A percentile compares a stretch with the other conserved stretches of the same genome.
These are phyloP conservation scores for Penicillium herquei DNA, from an alignment of 495 filamentous ascomycete genomes.

Conservation along the genomic window DNA sequence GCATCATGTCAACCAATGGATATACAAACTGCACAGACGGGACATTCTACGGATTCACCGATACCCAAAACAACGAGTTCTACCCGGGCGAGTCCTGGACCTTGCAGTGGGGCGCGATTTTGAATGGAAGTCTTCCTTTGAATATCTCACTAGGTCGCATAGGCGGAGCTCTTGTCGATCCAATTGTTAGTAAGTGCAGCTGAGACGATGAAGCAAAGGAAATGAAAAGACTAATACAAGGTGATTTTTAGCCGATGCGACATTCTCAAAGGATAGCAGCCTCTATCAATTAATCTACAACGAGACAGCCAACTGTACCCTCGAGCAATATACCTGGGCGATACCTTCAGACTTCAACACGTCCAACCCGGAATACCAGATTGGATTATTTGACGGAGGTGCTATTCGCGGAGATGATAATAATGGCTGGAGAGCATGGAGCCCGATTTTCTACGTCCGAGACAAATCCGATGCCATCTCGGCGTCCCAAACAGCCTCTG, in stretches of 20 bases:
- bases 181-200: constrained; percentile 1
- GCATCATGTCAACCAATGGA: constrained; percentile 5
- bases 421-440: constrained; percentile 6
- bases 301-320: constrained; percentile 5
- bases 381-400: constrained; percentile 3
- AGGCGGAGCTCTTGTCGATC: constrained; percentile 2
- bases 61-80: constrained; percentile 4
- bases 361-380: not conserved
- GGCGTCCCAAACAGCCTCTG: not conserved
- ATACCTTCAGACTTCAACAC: constrained; percentile 10
- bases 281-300: constrained; percentile 3
- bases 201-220: not conserved
- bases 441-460: constrained; percentile 4
- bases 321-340: constrained; percentile 8
- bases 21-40: constrained; percentile 1
- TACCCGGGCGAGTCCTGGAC: constrained; percentile 1
- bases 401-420: not conserved
- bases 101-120: constrained; percentile 3
- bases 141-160: constrained; percentile 2
- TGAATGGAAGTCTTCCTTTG: constrained; percentile 1
- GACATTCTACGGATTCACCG: constrained; percentile 5
- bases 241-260: not conserved
- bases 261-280: not conserved
- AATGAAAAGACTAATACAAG: not conserved
- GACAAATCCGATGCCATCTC: not conserved